Base-by-base conservation (phyloP, 2,329 filamentous ascomycete species). In the Fusarium pseudograminearum region DNA sequence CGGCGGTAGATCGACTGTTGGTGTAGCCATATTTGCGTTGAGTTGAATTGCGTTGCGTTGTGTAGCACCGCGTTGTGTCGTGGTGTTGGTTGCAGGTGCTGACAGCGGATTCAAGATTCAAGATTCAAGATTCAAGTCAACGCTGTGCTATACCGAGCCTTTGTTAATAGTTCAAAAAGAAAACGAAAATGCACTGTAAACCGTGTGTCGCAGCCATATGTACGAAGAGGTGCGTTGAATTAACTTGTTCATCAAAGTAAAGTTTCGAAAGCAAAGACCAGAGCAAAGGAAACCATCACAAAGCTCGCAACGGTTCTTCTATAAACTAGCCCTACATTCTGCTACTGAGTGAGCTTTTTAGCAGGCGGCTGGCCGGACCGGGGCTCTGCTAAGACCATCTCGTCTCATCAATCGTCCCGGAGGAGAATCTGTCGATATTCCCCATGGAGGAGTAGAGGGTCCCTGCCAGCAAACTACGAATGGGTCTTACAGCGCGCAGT, bases 1-100 rank as follows among this genome's bases (percentile, higher is more conserved):
- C 38, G 74, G 67, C 28, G 68, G 69, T 36, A 74, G 42, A 54
- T 74, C 74, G 56, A 76, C 64, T 55, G 74, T 73, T 24, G 74
- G 64, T 47, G 74, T 71, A 42, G 73, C 74, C 74, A 76, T 64
- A 20, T 12, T 57, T 45, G 30, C n/a, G 36, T 26, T 18, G 18
- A 22, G 30, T 36, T 40, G 30, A 36, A 12, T 24, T 50, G 40
- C 41, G 42, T 54, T 30, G n/a, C 20, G 34, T 52, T 41, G 30
- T 34, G n/a, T 34, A 46, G 46, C 22, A 15, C 16, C 4, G 16
- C 15, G 41, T 26, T 12, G 12, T 44, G 42, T 54, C 28, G n/a
- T n/a, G 31, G 41, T 24, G 36, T 51, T 53, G 53, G 22, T 33
- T 30, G 22, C 24, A 66, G 38, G 30, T 46, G 20, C 26, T 51